A percentile compares a stretch with the other conserved stretches of the same genome.
phyloP scores from a whole-genome alignment of 2,329 filamentous ascomycete genomes.

The Trematosphaeria pertusa region DNA sequence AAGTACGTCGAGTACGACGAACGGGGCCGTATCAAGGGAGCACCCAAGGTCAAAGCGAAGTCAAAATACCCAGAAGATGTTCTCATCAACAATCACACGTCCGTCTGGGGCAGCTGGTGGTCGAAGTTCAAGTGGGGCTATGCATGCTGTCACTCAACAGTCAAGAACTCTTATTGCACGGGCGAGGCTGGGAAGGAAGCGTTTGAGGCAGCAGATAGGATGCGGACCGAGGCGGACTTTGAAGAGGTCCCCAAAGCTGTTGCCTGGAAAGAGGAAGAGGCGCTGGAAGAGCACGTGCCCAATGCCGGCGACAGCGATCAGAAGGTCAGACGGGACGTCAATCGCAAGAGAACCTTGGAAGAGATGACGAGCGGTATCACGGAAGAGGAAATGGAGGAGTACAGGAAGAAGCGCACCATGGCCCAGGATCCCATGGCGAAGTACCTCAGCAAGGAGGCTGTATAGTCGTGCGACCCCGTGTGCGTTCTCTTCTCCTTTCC shows the following conservation, averaged over 20 bases:
- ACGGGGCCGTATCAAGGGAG: slow-evolving; percentile 86
- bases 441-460: slow-evolving; percentile 73
- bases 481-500: slow-evolving; percentile 1
- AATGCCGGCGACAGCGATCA: slow-evolving; percentile 52
- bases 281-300: slow-evolving; percentile 50
- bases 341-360: slow-evolving; percentile 76
- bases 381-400: slow-evolving; percentile 86
- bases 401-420: slow-evolving; percentile 75
- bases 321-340: slow-evolving; percentile 51
- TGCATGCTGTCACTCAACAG: slow-evolving; percentile 88
- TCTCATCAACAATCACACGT: slow-evolving; percentile 86
- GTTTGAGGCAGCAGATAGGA: slow-evolving; percentile 75
- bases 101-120: slow-evolving; percentile 98
- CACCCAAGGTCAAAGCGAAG: slow-evolving; percentile 74
- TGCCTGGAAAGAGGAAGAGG: slow-evolving; percentile 53
- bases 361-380: slow-evolving; percentile 80
- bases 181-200: slow-evolving; percentile 85
- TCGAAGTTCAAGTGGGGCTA: slow-evolving; percentile 94
- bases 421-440: slow-evolving; percentile 88
- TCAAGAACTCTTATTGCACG: slow-evolving; percentile 98
- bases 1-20: slow-evolving; percentile 95
- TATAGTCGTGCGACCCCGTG: slow-evolving; percentile 33
- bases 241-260: slow-evolving; percentile 49
- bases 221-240: slow-evolving; percentile 59
- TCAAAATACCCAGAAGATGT: slow-evolving; percentile 94